phyloP scores from a whole-genome alignment of 371 early-diverging fungal species.

The Mortierella sp. region DNA sequence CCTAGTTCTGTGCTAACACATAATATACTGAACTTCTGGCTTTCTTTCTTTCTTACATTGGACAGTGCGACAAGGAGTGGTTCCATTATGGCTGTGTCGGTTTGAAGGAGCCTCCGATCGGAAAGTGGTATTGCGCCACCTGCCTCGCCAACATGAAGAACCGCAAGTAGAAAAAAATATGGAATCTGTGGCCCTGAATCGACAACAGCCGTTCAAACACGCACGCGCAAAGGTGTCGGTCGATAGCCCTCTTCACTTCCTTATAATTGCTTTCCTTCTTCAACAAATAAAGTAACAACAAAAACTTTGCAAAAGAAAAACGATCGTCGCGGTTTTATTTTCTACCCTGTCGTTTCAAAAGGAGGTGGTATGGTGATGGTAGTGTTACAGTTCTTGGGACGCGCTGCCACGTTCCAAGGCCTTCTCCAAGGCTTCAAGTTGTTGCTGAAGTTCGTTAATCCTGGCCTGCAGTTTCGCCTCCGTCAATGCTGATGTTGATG shows the following conservation, averaged over 20 bases:
- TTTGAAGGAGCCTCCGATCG: slow-evolving; percentile 86
- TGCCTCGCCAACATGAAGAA: slow-evolving; percentile 74
- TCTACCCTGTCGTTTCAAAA: not conserved
- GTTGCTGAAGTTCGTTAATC: slow-evolving; percentile 45
- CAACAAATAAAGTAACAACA: not conserved
- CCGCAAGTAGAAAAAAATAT: slow-evolving; percentile 25
- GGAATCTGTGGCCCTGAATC: not conserved
- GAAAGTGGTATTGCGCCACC: slow-evolving; percentile 93
- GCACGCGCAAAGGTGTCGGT: no score
- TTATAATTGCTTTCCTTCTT: no score
- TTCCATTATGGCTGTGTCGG: slow-evolving; percentile 97
- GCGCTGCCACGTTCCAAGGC: not conserved
- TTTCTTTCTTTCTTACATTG: not conserved
- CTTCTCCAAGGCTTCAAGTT: slow-evolving; percentile 32
- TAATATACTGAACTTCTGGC: no score
- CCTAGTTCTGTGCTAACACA: no score
- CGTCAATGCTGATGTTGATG: slow-evolving; percentile 10
- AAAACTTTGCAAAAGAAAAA: not conserved
- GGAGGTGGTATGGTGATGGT: not conserved
- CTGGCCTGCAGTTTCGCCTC: slow-evolving; percentile 38
- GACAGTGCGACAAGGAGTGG: slow-evolving; percentile 93
- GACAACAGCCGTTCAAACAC: not conserved
- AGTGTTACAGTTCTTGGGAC: not conserved
- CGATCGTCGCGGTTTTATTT: not conserved
- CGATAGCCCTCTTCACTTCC: no score